Conservation (phyloP, 2,329 filamentous ascomycete species). For the Fusarium sterilihyphosum region DNA sequence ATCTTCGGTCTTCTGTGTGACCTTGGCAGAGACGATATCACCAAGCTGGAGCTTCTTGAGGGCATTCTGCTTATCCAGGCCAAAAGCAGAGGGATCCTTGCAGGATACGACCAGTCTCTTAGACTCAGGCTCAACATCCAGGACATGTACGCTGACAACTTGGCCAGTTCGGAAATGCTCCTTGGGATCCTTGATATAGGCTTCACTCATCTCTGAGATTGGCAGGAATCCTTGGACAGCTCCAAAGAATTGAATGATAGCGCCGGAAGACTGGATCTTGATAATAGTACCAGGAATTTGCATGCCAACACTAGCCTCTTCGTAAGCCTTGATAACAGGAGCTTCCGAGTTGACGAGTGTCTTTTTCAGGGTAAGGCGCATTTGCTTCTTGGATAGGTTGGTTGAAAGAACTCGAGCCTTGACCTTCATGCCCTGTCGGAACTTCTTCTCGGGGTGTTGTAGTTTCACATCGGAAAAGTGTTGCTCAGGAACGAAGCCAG, state of each 20-base stretch:
- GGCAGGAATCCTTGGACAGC: constrained; percentile 86
- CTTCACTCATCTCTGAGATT: constrained; percentile 97
- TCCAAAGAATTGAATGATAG: constrained; percentile 93
- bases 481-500: constrained; percentile 85
- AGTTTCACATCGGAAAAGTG: constrained; percentile 90
- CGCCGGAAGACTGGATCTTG: constrained; percentile 80
- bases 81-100: constrained; percentile 85
- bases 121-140: constrained; percentile 78
- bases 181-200: constrained; percentile 87
- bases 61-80: constrained; percentile 77
- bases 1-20: constrained; percentile 82
- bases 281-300: constrained; percentile 89
- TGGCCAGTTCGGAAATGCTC: constrained; percentile 92
- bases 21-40: constrained; percentile 78
- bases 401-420: constrained; percentile 87
- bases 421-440: constrained; percentile 84
- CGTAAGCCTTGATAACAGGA: constrained; percentile 79
- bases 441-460: constrained; percentile 96
- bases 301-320: constrained; percentile 76
- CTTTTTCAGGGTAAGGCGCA: constrained; percentile 94
- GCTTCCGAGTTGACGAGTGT: constrained; percentile 90
- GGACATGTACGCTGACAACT: constrained; percentile 88
- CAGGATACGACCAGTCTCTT: constrained; percentile 87
- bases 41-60: constrained; percentile 80
- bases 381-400: constrained; percentile 77